phyloP scores from a whole-genome alignment of 805 yeast genomes.

The Kazachstania kunashirensis region DNA sequence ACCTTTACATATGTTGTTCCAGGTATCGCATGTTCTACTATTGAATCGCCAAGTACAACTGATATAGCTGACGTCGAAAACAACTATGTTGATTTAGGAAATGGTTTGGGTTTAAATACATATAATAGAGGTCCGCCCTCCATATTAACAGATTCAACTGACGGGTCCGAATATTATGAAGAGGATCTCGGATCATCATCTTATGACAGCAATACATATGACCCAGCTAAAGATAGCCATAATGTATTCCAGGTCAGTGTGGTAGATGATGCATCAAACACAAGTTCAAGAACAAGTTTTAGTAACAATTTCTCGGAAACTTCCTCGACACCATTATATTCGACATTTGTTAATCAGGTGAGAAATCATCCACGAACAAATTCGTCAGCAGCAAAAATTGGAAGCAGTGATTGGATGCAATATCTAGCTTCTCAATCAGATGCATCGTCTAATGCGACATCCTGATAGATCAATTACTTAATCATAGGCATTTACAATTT shows the following conservation, averaged over 20 bases:
- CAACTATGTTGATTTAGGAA: constrained; percentile 27
- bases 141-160: constrained; percentile 29
- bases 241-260: constrained; percentile 23
- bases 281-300: constrained; percentile 2
- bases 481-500: too few species aligned
- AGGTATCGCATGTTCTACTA: too few species aligned
- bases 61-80: background rate
- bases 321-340: constrained; percentile 1
- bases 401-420: background rate
- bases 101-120: constrained; percentile 30
- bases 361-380: background rate
- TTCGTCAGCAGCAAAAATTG: background rate
- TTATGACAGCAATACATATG: background rate
- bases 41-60: background rate
- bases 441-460: too few species aligned
- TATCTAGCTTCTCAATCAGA: background rate
- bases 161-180: constrained; percentile 22
- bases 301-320: constrained; percentile 1
- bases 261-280: constrained; percentile 15
- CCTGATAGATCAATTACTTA: too few species aligned
- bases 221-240: constrained; percentile 8
- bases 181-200: background rate
- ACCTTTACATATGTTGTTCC: too few species aligned
- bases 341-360: background rate
- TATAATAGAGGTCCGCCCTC: constrained; percentile 35